These are phyloP conservation scores for Colletotrichum sp. DNA, from an alignment of 2,329 filamentous ascomycete species.

Conservation along the genomic window DNA sequence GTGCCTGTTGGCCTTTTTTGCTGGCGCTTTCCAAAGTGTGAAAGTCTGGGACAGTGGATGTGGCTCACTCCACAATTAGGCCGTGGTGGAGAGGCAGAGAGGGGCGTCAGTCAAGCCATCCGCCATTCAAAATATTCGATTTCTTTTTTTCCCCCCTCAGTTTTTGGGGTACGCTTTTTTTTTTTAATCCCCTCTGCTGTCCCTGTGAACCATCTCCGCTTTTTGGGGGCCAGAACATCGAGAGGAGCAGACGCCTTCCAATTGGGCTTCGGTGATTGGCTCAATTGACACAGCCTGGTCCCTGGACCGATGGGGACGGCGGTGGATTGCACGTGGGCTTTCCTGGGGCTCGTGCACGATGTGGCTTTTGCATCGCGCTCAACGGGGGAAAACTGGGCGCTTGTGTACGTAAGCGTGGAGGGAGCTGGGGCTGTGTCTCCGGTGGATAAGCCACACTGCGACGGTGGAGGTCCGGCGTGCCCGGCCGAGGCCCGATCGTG, in stretches of 20 bases:
- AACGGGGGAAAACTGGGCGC: neutral
- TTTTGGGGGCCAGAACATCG: neutral
- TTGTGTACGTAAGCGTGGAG: neutral
- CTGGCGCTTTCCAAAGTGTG: neutral
- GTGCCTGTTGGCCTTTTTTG: neutral
- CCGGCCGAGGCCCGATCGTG: neutral
- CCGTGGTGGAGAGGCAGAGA: neutral
- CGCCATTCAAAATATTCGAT: neutral
- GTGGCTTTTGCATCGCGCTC: neutral
- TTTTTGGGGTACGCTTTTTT: neutral
- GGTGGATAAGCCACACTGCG: neutral
- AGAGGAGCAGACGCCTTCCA: neutral
- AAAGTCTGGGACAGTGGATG: neutral
- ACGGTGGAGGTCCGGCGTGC: neutral
- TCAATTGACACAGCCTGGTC: neutral
- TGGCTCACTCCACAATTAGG: neutral
- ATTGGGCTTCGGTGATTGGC: neutral
- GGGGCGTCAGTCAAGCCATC: neutral
- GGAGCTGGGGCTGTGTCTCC: neutral
- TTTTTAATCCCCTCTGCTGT: too few species aligned
- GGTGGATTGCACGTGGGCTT: neutral
- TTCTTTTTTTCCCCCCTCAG: neutral
- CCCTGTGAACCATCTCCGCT: neutral
- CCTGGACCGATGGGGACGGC: neutral
- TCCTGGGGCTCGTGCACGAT: neutral